Base-by-base conservation (phyloP, 1,284 basidiomycete genomes). In the Ustilago tritici region DNA sequence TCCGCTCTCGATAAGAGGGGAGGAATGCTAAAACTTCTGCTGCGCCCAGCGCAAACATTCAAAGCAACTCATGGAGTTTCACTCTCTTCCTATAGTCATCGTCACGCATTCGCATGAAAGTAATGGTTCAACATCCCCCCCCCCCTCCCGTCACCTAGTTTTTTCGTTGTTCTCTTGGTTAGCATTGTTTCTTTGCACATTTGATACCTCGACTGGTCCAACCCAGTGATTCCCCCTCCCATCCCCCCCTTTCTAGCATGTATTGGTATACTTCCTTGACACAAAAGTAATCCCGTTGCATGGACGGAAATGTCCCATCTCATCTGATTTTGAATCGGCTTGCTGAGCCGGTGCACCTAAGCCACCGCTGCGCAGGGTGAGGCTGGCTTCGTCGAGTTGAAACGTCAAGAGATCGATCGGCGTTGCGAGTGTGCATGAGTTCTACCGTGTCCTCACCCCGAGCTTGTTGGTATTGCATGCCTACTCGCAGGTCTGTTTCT, bases 201-300 rank as follows among this genome's bases (percentile, higher is more conserved):
- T 32, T 59, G 47, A 62, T 54, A 53, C 56, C 56, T 55, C 46
- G 41, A 54, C 66, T 63, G 66, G 66, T 69, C 66, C 66, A 69
- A 69, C 66, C 66, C 66, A 69, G 66, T 53, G 49, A 47, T 58
- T 58, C 52, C 60, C 56, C 60, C 54, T 34, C 28, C 47, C 15
- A 14, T 36, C 11, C 23, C 12, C 17, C 41, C 15, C 28, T 41
- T 40, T 55, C 32, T 17, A 40, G 15, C 10, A 40, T 40, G 38
- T 40, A 40, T 40, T 40, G 23, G 23, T 28, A 28, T 28, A 28
- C 23, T 28, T 28, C 23, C 23, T 28, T 28, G 23, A 28, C 23
- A 28, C 23, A 28, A 28, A 28, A 28, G 23, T 28, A 28, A 28
- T 28, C 23, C 23, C 3, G 23, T 28, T 28, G 23, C 23, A 28